A percentile compares a stretch with the other conserved stretches of the same genome.
phyloP scores from a whole-genome alignment of 345 rosid species.

The Salix dunnii region DNA sequence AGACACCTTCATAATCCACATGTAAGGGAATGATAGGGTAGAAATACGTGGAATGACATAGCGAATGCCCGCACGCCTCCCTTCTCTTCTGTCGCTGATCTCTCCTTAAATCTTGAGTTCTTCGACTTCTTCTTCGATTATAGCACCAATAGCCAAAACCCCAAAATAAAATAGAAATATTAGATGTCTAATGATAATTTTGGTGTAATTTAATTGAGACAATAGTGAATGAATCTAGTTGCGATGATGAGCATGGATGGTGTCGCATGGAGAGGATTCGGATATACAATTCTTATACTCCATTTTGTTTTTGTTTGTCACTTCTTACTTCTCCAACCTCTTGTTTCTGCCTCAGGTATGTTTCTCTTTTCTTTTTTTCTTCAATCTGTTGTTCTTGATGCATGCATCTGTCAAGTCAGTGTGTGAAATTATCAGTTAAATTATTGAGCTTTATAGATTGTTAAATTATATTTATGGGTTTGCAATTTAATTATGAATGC shows the following conservation, averaged over 20 bases:
- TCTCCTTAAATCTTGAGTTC: too few relatives aligned
- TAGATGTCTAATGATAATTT: too few relatives aligned
- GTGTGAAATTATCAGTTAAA: too few relatives aligned
- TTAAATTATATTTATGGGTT: too few relatives aligned
- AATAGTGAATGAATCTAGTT: neutral
- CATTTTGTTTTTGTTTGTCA: slow-evolving; percentile 78
- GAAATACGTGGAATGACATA: slow-evolving; percentile 46
- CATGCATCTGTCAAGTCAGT: neutral
- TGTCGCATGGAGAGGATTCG: slow-evolving; percentile 74
- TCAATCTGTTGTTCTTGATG: neutral
- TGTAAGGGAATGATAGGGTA: slow-evolving; percentile 37
- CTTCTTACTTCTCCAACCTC: slow-evolving; percentile 84
- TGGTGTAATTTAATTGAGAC: too few relatives aligned
- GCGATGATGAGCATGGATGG: slow-evolving; percentile 50
- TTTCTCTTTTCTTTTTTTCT: neutral
- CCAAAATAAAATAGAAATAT: too few relatives aligned
- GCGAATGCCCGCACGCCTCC: slow-evolving; percentile 10
- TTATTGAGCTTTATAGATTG: too few relatives aligned
- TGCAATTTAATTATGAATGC: too few relatives aligned
- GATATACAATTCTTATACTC: slow-evolving; percentile 53
- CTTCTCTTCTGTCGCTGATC: too few relatives aligned
- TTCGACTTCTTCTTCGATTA: too few relatives aligned
- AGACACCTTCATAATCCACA: slow-evolving; percentile 29
- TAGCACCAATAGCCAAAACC: too few relatives aligned
- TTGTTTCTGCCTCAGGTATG: slow-evolving; percentile 78